phyloP scores from a whole-genome alignment of 2,329 filamentous ascomycete species.

The Ascochyta viciae-villosae region DNA sequence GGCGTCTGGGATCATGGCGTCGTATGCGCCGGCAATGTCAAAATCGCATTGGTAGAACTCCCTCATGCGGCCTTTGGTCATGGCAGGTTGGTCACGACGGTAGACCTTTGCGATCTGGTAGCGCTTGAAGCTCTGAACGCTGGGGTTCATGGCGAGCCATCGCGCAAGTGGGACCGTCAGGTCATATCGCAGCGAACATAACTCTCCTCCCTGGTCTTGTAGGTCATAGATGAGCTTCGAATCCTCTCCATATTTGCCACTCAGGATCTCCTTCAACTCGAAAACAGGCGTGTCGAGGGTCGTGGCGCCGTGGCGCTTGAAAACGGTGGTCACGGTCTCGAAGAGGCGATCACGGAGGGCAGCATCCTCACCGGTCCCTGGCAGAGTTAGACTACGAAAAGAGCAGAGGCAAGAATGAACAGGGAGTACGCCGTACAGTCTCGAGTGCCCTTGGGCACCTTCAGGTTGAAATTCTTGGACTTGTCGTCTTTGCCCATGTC shows the following conservation, averaged over 20 bases:
- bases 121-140: constrained; percentile 83
- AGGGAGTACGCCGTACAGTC: constrained; percentile 73
- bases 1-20: constrained; percentile 90
- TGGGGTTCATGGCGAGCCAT: constrained; percentile 90
- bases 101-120: constrained; percentile 97
- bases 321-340: constrained; percentile 43
- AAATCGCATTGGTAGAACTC: constrained; percentile 99
- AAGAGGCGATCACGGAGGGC: constrained; percentile 48
- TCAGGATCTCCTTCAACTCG: constrained; percentile 83
- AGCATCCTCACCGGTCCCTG: constrained; percentile 44
- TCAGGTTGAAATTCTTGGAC: constrained; percentile 68
- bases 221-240: constrained; percentile 91
- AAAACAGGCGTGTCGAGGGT: constrained; percentile 71
- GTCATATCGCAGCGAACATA: constrained; percentile 85
- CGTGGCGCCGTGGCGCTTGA: constrained; percentile 49
- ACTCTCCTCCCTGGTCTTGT: constrained; percentile 85
- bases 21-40: constrained; percentile 84
- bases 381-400: constrained; percentile 21
- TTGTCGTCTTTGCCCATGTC: constrained; percentile 57
- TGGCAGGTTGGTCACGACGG: constrained; percentile 75
- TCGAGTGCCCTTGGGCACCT: constrained; percentile 89
- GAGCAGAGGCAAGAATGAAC: constrained; percentile 56
- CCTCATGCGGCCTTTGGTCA: constrained; percentile 90
- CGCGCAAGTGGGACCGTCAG: constrained; percentile 89
- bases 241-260: constrained; percentile 92